phyloP scores from a whole-genome alignment of 441 rosid species.

The Geranium incanum region DNA sequence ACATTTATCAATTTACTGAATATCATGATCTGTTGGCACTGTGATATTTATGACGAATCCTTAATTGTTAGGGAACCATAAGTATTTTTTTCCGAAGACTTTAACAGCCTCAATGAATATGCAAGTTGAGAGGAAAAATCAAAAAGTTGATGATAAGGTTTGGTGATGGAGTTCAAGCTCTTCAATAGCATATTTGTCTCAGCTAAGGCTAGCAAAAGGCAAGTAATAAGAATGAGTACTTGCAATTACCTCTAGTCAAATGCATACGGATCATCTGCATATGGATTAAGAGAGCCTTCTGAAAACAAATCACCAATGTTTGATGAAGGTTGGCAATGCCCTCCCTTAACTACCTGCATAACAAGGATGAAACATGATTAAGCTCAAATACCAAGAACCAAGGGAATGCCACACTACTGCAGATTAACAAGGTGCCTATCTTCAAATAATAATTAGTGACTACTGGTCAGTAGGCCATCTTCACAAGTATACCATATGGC shows the following conservation, averaged over 20 bases:
- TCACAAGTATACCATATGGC: neutral
- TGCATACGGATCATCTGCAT: conserved; percentile 79
- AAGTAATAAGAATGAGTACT: neutral
- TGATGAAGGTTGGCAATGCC: conserved; percentile 35
- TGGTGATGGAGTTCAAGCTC: neutral
- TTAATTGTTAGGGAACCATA: neutral
- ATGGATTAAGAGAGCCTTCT: conserved; percentile 85
- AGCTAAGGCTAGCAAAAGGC: neutral
- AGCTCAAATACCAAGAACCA: neutral
- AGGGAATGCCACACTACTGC: neutral
- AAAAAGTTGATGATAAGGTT: neutral
- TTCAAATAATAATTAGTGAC: neutral
- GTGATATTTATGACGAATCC: neutral
- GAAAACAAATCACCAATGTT: conserved; percentile 85
- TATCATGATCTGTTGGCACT: neutral
- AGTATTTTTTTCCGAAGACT: neutral
- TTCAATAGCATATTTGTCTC: neutral
- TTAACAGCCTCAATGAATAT: neutral
- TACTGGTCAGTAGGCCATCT: neutral
- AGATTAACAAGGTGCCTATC: neutral
- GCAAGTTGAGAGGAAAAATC: too few species aligned
- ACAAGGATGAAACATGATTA: neutral
- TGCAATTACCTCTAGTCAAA: conserved; percentile 40
- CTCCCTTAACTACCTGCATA: conserved; percentile 33
- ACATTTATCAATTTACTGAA: neutral